A percentile compares a stretch with the other conserved stretches of the same genome.
Conservation (phyloP, 176 grass and related monocot genomes). For the Chrysopogon serrulatus region DNA sequence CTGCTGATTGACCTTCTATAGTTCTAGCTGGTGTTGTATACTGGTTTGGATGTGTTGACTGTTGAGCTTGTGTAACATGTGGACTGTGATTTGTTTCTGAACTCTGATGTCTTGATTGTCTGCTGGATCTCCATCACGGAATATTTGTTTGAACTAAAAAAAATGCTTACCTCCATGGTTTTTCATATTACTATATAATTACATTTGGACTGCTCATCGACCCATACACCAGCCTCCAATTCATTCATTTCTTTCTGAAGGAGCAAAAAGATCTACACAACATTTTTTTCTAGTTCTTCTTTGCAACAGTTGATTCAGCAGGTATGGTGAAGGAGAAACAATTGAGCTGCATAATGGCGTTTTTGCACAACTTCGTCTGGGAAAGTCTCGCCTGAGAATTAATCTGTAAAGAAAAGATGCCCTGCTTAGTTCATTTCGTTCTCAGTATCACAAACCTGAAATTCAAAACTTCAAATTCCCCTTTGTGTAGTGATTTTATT, state of each 20-base stretch:
- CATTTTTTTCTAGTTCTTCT: neutral
- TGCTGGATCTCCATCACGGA: too few species aligned
- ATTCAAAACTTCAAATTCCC: neutral
- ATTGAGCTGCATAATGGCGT: neutral
- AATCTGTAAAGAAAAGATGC: neutral
- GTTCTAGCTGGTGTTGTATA: neutral
- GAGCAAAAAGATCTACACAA: neutral
- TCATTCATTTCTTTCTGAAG: neutral
- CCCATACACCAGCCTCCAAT: neutral
- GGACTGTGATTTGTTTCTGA: too few species aligned
- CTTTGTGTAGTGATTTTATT: neutral
- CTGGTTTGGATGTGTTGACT: neutral
- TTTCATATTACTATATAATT: neutral
- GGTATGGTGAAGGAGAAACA: neutral
- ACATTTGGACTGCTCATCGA: neutral
- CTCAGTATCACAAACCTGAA: neutral
- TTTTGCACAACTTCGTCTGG: neutral
- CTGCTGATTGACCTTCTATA: neutral
- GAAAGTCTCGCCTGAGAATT: neutral
- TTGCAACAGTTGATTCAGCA: too few species aligned
- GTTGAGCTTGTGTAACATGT: neutral
- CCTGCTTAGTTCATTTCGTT: neutral
- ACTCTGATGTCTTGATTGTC: too few species aligned
- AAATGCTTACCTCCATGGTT: neutral
- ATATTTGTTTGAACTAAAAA: neutral